Evolutionary conservation across 2,329 filamentous ascomycete genomes (phyloP), one percentile per base, ranked within the genome.

Genomic region (Myriosclerotinia duriaeana): DNA sequence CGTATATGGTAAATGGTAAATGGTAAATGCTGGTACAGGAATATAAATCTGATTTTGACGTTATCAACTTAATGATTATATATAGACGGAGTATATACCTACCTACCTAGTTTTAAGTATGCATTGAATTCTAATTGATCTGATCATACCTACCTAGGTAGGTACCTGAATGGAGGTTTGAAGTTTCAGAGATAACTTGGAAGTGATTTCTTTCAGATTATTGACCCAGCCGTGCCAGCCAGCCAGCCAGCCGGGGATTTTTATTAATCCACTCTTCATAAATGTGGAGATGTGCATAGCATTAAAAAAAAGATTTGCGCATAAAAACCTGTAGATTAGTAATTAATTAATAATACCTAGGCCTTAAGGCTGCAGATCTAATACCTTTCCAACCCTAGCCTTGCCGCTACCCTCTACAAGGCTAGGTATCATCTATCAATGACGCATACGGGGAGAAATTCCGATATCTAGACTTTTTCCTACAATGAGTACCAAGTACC

Each of bases 41-140:
- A 26, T 26, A 26, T 26, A 26, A 26, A 26, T 26, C 26, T 26
- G 3, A 2, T 26, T 40, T 60, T 65, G 63, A 60, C 63, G 63
- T 65, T 65, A 53, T 65, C n/a, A n/a, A n/a, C n/a, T n/a, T n/a
- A n/a, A n/a, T n/a, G n/a, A n/a, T n/a, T n/a, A n/a, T n/a, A n/a
- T n/a, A n/a, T n/a, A n/a, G n/a, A n/a, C n/a, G n/a, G n/a, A n/a
- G n/a, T n/a, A n/a, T n/a, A n/a, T n/a, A n/a, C n/a, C n/a, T 26
- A 26, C 26, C 26, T 26, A 26, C 26, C 26, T 26, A 26, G 26
- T 2, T 26, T 40, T n/a, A 14, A 11, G 5, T n/a, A 48, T 40
- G 64, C 64, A 65, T 60, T 60, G 54, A 40, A 60, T 53, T 59
- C 22, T 44, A 60, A 30, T 60, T 65, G 64, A 65, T 65, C 64